A percentile compares a stretch with the other conserved stretches of the same genome.
phyloP scores from a whole-genome alignment of 257 asterid genomes.

The Nicotiana undulata region DNA sequence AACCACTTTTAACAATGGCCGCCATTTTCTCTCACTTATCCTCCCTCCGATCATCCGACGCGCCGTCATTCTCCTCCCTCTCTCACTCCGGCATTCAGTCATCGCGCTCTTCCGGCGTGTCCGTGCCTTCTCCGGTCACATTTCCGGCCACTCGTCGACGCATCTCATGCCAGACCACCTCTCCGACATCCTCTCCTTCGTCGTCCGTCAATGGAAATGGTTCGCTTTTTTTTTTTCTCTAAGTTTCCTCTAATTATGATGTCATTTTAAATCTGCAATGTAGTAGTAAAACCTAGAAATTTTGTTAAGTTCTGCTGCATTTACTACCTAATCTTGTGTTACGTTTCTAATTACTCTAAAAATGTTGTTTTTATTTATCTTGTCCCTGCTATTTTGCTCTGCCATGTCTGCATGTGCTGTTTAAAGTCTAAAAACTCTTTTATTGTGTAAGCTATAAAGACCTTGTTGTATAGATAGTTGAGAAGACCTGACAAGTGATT shows the following conservation, averaged over 20 bases:
- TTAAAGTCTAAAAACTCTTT: not conserved
- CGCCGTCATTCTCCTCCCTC: conserved; percentile 42
- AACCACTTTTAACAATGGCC: conserved; percentile 17
- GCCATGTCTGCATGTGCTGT: not conserved
- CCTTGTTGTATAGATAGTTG: not conserved
- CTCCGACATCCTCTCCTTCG: conserved; percentile 26
- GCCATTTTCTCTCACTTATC: conserved; percentile 42
- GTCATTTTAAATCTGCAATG: not conserved
- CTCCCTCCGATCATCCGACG: conserved; percentile 33
- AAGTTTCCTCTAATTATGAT: not conserved
- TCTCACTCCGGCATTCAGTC: conserved; percentile 19
- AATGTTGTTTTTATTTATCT: not conserved
- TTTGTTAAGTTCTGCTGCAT: not conserved
- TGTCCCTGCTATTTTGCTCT: not conserved
- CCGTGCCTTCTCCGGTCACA: conserved; percentile 24
- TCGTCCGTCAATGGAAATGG: conserved; percentile 52
- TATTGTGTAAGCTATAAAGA: not conserved
- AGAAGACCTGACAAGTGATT: not conserved
- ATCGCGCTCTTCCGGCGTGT: conserved; percentile 23
- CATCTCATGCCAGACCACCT: conserved; percentile 60
- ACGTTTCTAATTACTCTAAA: not conserved
- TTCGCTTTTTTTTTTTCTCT: not conserved
- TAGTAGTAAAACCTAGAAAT: not conserved
- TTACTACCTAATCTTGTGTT: not conserved
- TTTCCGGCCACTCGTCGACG: conserved; percentile 32